Evolutionary conservation across 1,284 basidiomycete species (phyloP).

Genomic region (Apiotrichum siamense): DNA sequence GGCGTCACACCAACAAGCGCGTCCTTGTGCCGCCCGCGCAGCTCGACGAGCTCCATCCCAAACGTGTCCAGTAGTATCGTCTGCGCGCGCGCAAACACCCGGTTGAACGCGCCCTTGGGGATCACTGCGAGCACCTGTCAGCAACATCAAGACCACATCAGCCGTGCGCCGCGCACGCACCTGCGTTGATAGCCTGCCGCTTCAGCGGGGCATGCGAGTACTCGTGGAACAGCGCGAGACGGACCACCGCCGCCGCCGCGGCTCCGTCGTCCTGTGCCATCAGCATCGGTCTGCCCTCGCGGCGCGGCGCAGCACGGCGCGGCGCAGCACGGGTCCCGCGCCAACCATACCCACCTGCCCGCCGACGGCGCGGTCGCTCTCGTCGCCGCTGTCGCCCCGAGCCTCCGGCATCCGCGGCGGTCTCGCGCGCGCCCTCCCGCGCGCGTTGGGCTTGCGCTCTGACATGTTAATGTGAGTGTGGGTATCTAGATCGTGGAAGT

Average conservation of each 20-base stretch:
- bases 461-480: too few species aligned
- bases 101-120: slow-evolving; percentile 25
- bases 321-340: too few species aligned
- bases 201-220: slow-evolving; percentile 32
- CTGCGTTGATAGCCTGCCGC: slow-evolving; percentile 30
- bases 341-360: too few species aligned
- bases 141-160: too few species aligned
- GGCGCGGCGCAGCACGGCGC: too few species aligned
- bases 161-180: slow-evolving; percentile 21
- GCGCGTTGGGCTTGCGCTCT: too few species aligned
- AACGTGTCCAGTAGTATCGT: slow-evolving; percentile 25
- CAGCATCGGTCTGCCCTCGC: slow-evolving; percentile 1
- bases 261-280: slow-evolving; percentile 29
- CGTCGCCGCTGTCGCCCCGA: too few species aligned
- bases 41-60: slow-evolving; percentile 43
- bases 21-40: slow-evolving; percentile 26
- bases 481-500: too few species aligned
- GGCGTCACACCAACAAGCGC: not conserved
- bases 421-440: too few species aligned
- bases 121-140: slow-evolving; percentile 20
- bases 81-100: slow-evolving; percentile 32
- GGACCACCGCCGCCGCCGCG: slow-evolving; percentile 32
- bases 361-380: too few species aligned
- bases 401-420: too few species aligned
- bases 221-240: slow-evolving; percentile 40